Percentiles rank a stretch among this genome's conserved stretches.
phyloP scores from a whole-genome alignment of 2,329 filamentous ascomycete species.

The Beauveria caledonica region DNA sequence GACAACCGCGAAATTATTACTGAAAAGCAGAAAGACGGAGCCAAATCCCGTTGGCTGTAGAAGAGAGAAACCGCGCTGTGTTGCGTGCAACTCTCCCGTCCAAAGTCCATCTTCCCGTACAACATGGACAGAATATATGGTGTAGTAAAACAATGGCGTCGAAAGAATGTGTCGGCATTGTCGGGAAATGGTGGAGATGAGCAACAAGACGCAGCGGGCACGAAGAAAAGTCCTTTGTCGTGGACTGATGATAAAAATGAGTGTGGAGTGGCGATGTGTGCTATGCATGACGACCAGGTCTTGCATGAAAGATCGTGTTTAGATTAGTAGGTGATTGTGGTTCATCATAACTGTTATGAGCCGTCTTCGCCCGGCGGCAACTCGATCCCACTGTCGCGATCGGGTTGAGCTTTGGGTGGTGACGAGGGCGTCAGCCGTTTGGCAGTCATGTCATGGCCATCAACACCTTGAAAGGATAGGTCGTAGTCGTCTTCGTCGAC shows the following conservation, averaged over 20 bases:
- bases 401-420: constrained; percentile 34
- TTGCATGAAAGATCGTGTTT: neutral
- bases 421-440: constrained; percentile 18
- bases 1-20: neutral
- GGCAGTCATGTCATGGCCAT: constrained; percentile 18
- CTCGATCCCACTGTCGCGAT: constrained; percentile 46
- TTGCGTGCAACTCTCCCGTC: neutral
- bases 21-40: neutral
- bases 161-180: neutral
- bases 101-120: neutral
- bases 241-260: neutral
- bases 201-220: neutral
- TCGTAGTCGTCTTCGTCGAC: constrained; percentile 51
- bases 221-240: too few relatives aligned
- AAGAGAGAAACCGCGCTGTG: neutral
- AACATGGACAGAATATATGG: neutral
- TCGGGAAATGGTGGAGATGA: neutral
- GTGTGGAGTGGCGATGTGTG: constrained; percentile 1
- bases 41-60: neutral
- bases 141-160: neutral
- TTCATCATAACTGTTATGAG: neutral
- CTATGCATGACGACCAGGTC: constrained; percentile 1
- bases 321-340: neutral
- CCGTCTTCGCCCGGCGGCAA: constrained; percentile 25
- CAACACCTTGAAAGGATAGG: constrained; percentile 12